Evolutionary conservation across 116 monocot species (phyloP).

Genomic region (Cymodocea nodosa): DNA sequence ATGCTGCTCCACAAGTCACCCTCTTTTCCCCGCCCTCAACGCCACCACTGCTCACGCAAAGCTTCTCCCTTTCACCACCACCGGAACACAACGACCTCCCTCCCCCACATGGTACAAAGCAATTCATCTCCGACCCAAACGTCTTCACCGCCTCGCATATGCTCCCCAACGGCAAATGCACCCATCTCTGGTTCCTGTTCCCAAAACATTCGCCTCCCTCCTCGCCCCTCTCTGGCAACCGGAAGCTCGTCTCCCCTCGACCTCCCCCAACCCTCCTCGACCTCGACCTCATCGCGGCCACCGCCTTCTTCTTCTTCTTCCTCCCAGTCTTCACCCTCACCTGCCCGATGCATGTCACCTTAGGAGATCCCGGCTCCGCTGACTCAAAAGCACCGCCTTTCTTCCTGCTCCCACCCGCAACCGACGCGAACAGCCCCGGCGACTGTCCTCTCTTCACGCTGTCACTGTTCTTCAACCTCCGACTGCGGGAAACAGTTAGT

Average conservation of each 20-base stretch:
- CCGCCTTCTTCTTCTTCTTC: constrained; percentile 37
- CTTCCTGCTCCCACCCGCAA: constrained; percentile 22
- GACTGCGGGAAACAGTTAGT: constrained; percentile 47
- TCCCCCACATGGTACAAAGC: constrained; percentile 25
- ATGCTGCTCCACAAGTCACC: constrained; percentile 37
- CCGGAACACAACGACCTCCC: constrained; percentile 15
- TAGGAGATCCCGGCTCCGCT: constrained; percentile 86
- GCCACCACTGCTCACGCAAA: not conserved
- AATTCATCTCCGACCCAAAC: constrained; percentile 68
- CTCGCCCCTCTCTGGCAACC: constrained; percentile 13
- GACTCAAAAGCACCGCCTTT: constrained; percentile 38
- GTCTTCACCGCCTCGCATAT: constrained; percentile 63
- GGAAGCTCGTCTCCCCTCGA: constrained; percentile 25
- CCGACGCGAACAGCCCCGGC: constrained; percentile 50
- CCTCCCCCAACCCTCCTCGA: constrained; percentile 8
- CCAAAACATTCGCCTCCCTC: constrained; percentile 8
- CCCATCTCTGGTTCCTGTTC: constrained; percentile 52
- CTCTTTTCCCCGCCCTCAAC: not conserved
- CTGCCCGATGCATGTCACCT: constrained; percentile 98
- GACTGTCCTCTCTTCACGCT: constrained; percentile 91
- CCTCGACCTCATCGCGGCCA: constrained; percentile 15
- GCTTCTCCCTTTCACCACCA: constrained; percentile 4
- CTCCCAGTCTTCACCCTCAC: constrained; percentile 73
- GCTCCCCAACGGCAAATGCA: constrained; percentile 50
- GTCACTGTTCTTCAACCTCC: constrained; percentile 57